Percentiles rank a stretch among this genome's conserved stretches.
These are phyloP conservation scores for Pseudogymnoascus sp. DNA, from an alignment of 2,329 filamentous ascomycete species.

Conservation along the genomic window DNA sequence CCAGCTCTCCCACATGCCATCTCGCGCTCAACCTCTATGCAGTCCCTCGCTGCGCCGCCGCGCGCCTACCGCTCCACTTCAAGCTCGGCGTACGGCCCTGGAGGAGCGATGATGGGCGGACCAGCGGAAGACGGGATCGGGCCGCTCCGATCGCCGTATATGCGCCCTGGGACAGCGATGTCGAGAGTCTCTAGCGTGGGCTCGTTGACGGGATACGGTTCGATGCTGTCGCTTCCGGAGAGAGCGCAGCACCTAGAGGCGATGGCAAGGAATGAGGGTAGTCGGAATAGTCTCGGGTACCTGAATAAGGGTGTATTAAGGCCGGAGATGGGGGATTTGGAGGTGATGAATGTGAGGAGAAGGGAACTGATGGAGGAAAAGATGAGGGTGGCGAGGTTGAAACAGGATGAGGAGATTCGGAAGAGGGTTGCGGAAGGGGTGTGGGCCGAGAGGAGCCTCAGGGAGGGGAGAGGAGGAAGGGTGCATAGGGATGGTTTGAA, in stretches of 20 bases:
- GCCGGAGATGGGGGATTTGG: conserved; percentile 3
- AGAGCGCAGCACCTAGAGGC: neutral
- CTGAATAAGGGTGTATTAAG: neutral
- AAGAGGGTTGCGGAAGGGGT: neutral
- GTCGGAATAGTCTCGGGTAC: neutral
- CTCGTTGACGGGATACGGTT: neutral
- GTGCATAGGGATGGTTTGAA: conserved; percentile 7
- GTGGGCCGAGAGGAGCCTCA: neutral
- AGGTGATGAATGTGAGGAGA: conserved; percentile 4
- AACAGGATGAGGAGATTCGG: conserved; percentile 24
- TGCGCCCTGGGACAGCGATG: neutral
- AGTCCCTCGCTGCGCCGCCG: neutral
- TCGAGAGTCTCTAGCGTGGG: neutral
- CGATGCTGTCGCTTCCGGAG: neutral
- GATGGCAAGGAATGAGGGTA: neutral
- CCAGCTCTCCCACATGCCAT: neutral
- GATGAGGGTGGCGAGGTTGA: conserved; percentile 13
- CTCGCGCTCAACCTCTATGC: neutral
- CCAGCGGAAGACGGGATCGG: neutral
- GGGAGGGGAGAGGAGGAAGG: conserved; percentile 10
- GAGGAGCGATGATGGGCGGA: neutral
- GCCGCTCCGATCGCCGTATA: neutral
- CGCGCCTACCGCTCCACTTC: neutral
- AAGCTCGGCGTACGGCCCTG: neutral
- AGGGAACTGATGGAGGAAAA: conserved; percentile 3